These are phyloP conservation scores for Pichia sp. DNA, from an alignment of 1,139 yeast species.

Conservation along the genomic window DNA sequence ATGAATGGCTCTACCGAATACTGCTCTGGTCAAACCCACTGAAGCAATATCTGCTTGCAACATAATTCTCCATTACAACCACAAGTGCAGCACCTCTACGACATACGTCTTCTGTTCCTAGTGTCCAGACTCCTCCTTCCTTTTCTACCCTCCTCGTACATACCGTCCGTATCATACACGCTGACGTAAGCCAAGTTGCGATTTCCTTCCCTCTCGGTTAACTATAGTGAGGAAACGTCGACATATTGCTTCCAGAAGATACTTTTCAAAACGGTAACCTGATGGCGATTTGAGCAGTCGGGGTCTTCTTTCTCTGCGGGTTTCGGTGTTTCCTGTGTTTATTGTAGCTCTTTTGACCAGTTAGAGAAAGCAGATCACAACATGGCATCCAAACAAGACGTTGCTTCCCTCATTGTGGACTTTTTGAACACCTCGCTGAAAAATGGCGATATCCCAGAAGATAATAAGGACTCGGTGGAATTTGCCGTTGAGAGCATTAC, in stretches of 20 bases:
- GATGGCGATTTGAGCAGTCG: background rate
- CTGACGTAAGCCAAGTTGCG: too few species aligned
- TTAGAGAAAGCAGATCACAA: background rate
- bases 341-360: background rate
- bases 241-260: background rate
- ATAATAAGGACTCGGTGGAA: conserved; percentile 85
- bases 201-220: too few species aligned
- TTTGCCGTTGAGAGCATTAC: conserved; percentile 91
- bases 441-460: conserved; percentile 66
- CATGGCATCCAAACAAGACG: conserved; percentile 48
- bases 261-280: background rate
- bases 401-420: conserved; percentile 71
- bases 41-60: too few species aligned
- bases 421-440: conserved; percentile 61
- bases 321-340: background rate
- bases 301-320: background rate
- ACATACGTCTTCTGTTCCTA: too few species aligned
- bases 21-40: too few species aligned
- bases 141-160: too few species aligned
- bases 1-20: too few species aligned
- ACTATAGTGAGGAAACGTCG: background rate
- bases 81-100: too few species aligned
- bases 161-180: too few species aligned
- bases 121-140: too few species aligned
- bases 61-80: too few species aligned